phyloP scores from a whole-genome alignment of 768 basidiomycete genomes.

The Leucosporidium creatinivorum region DNA sequence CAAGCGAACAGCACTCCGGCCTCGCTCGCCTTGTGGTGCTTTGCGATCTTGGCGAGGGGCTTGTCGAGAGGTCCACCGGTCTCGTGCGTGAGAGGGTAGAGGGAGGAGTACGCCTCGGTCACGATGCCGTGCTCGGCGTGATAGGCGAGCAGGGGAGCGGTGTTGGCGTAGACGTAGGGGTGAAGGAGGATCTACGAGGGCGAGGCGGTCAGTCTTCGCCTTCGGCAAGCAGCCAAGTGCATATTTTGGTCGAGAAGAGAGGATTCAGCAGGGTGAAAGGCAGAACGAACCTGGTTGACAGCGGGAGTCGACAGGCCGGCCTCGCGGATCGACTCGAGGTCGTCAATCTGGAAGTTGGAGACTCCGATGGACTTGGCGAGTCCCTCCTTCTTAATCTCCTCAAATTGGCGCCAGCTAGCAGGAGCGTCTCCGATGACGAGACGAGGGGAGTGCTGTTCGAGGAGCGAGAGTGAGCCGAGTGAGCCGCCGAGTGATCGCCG shows the following conservation, averaged over 20 bases:
- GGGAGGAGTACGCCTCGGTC: slow-evolving; percentile 52
- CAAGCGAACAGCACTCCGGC: slow-evolving; percentile 63
- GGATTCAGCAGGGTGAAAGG: not conserved
- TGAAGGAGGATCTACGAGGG: slow-evolving; percentile 55
- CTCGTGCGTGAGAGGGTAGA: slow-evolving; percentile 54
- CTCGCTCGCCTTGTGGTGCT: slow-evolving; percentile 51
- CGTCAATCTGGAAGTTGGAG: slow-evolving; percentile 4
- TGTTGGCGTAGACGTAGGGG: slow-evolving; percentile 63
- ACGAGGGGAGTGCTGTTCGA: not conserved
- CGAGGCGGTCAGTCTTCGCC: too few relatives aligned
- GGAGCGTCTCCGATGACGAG: not conserved
- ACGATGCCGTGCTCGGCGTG: slow-evolving; percentile 55
- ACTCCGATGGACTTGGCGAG: not conserved
- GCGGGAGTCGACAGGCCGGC: not conserved
- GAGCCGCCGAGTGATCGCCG: not conserved
- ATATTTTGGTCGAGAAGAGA: too few relatives aligned
- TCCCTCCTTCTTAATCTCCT: not conserved
- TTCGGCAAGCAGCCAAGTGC: too few relatives aligned
- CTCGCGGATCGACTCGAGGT: slow-evolving; percentile 5
- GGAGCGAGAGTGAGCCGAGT: not conserved
- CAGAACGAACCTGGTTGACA: slow-evolving; percentile 2
- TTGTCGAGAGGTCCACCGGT: slow-evolving; percentile 61
- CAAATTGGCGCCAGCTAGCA: not conserved
- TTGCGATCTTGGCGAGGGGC: slow-evolving; percentile 51
- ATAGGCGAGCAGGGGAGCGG: slow-evolving; percentile 53